Evolutionary conservation across 352 stramenopile species (phyloP).

Genomic region (Globisporangium nodosum): DNA sequence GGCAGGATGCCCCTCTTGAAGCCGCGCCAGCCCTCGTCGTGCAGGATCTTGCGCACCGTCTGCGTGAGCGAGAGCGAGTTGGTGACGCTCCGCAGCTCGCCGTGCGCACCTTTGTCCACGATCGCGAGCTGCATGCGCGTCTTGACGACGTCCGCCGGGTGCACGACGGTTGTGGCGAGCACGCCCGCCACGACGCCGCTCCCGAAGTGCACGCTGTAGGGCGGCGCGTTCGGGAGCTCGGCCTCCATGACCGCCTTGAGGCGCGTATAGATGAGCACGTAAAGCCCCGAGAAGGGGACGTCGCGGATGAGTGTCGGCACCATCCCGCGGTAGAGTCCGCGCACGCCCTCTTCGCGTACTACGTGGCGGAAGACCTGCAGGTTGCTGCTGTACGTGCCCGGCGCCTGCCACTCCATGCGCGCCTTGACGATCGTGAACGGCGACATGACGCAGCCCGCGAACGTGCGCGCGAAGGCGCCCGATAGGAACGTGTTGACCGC

Average conservation of each 20-base stretch:
- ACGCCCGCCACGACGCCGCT: conserved; percentile 74
- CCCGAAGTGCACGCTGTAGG: conserved; percentile 69
- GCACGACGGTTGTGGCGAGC: conserved; percentile 75
- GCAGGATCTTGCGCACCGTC: conserved; percentile 81
- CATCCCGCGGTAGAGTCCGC: conserved; percentile 82
- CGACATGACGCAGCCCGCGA: conserved; percentile 73
- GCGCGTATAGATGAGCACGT: conserved; percentile 82
- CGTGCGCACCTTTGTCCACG: conserved; percentile 26
- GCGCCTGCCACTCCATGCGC: conserved; percentile 76
- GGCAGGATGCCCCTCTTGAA: conserved; percentile 94
- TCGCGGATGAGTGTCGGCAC: conserved; percentile 81
- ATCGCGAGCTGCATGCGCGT: conserved; percentile 86
- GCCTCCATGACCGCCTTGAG: conserved; percentile 42
- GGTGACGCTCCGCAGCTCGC: conserved; percentile 24
- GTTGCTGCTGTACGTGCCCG: conserved; percentile 56
- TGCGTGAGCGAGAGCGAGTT: conserved; percentile 64
- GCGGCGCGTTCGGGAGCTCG: conserved; percentile 36
- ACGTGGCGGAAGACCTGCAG: conserved; percentile 62
- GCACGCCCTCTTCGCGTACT: conserved; percentile 55
- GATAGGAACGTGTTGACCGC: conserved; percentile 76
- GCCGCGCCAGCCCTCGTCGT: conserved; percentile 87
- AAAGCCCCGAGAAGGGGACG: conserved; percentile 85
- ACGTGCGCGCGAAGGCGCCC: conserved; percentile 80
- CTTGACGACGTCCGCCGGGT: conserved; percentile 84
- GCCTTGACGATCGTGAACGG: conserved; percentile 86